phyloP scores from a whole-genome alignment of 2,329 filamentous ascomycete species.

The Aspergillus piperis region DNA sequence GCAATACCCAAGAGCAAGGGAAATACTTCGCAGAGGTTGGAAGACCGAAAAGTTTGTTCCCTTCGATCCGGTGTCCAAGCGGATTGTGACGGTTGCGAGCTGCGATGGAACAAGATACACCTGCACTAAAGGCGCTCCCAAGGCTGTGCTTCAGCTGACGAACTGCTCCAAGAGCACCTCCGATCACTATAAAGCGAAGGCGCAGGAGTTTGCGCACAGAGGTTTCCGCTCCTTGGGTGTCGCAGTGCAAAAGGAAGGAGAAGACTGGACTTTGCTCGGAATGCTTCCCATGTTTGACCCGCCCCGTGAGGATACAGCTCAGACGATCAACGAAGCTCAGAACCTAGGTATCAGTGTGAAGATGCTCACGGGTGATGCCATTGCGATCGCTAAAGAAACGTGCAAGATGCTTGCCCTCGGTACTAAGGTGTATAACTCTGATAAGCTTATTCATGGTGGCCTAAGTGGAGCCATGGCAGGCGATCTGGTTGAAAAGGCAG shows the following conservation, averaged over 20 bases:
- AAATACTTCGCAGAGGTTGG: conserved; percentile 74
- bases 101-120: conserved; percentile 70
- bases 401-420: conserved; percentile 79
- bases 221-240: conserved; percentile 79
- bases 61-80: conserved; percentile 76
- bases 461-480: conserved; percentile 71
- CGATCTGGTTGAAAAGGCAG: conserved; percentile 73
- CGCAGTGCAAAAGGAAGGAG: conserved; percentile 73
- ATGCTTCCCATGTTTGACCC: conserved; percentile 82
- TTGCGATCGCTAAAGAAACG: conserved; percentile 78
- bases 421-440: conserved; percentile 79
- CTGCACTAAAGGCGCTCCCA: conserved; percentile 76
- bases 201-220: conserved; percentile 73
- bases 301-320: conserved; percentile 74
- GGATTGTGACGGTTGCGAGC: conserved; percentile 69
- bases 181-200: conserved; percentile 69
- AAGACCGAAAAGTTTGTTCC: conserved; percentile 71
- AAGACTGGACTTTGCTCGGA: conserved; percentile 71
- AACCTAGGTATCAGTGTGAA: conserved; percentile 75
- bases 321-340: conserved; percentile 74
- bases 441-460: conserved; percentile 74
- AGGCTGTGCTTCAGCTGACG: conserved; percentile 69
- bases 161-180: conserved; percentile 67
- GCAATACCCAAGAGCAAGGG: conserved; percentile 72
- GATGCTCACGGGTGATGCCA: conserved; percentile 79